Evolutionary conservation across 2,329 filamentous ascomycete species (phyloP).

Genomic region (Exophiala phaeomuriformis): DNA sequence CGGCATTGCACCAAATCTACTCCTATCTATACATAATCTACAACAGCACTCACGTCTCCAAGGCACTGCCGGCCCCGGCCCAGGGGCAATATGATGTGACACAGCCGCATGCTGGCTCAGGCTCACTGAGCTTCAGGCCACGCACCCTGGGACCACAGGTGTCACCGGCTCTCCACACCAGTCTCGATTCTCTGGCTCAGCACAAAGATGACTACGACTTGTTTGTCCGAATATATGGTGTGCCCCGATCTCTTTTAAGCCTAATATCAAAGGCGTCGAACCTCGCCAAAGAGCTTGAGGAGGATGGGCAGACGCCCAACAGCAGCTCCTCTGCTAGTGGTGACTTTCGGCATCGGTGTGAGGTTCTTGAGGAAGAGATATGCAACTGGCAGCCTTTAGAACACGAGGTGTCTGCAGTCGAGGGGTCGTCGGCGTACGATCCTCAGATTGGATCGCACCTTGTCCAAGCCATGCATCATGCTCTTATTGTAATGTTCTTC

Average conservation of each 20-base stretch:
- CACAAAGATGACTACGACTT: conserved; percentile 6
- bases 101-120: neutral
- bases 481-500: conserved; percentile 8
- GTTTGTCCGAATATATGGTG: conserved; percentile 7
- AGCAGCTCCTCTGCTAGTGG: neutral
- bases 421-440: conserved; percentile 1
- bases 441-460: conserved; percentile 6
- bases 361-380: conserved; percentile 4
- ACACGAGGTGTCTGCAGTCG: conserved; percentile 1
- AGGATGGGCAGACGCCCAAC: neutral
- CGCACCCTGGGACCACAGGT: neutral
- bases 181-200: conserved; percentile 4
- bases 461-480: conserved; percentile 8
- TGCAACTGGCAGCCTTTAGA: conserved; percentile 5
- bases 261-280: conserved; percentile 4
- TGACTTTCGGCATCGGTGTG: conserved; percentile 3
- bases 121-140: neutral
- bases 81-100: neutral
- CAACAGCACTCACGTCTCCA: conserved; percentile 3
- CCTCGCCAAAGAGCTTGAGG: conserved; percentile 5
- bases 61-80: neutral
- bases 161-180: neutral
- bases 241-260: conserved; percentile 4
- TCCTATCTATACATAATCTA: conserved; percentile 9
- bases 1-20: conserved; percentile 5